Base-by-base conservation (phyloP, 352 stramenopile species). In the Phytophthora pistaciae region DNA sequence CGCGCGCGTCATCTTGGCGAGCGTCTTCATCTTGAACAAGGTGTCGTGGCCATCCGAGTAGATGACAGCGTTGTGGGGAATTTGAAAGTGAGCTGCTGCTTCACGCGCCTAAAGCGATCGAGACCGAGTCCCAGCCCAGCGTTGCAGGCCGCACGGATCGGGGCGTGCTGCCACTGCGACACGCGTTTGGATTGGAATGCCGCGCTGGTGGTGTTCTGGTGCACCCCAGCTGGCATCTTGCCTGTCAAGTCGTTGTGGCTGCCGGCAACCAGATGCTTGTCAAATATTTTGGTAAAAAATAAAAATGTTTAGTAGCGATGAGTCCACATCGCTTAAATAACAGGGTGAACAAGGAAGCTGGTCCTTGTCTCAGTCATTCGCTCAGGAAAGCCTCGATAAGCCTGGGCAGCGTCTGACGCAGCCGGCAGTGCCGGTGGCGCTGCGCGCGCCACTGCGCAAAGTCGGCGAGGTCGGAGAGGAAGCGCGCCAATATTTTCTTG, bases 401-500 rank as follows among this genome's bases (percentile, higher is more conserved):
- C 31, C 59, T 52, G 3, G 78, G 70, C 27, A 91, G 27, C 9
- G 78, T 64, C 18, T 76, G 60, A 9, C 72, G 67, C 18, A 73
- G 60, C 10, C 71, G 59, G 58, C 82, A 88, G 23, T 78, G 63
- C 11, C 68, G 56, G 21, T 60, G 27, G 20, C 71, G 65, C 44
- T 56, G 55, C 31, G 71, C 56, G 16, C 70, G 66, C 10, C 66
- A 82, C 53, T 75, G 64, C 18, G 73, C 70, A 23, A 85, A 75
- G 20, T 64, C 73, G 18, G 71, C 42, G 53, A 88, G 75, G 57
- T 89, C 77, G 50, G 54, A 56, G 23, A 89, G 60, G 55, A 91
- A 77, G 1, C 63, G 74, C 48, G 66, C 66, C 27, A 89, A 63
- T 44, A 89, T 79, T 53, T 75, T 78, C 62, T 79, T 85, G 46